Base-by-base conservation (phyloP, 768 basidiomycete species). In the Kwoniella pini region DNA sequence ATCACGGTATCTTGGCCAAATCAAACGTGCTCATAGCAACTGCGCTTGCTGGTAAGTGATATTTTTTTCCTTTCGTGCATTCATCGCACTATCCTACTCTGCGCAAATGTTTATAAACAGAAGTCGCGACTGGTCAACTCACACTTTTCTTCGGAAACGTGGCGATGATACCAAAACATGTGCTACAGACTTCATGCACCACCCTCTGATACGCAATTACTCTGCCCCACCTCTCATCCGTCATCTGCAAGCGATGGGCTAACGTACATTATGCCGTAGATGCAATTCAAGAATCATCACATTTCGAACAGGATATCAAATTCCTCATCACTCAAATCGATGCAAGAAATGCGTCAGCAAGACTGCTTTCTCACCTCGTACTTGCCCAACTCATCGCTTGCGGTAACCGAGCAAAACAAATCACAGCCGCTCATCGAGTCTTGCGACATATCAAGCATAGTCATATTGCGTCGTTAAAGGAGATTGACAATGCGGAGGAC, bases 321-420 rank as follows among this genome's bases (percentile, higher is more conserved):
- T 79, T 79, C 53, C 72, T 93, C 13, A 69, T 90, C 3, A 65
- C 67, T 17, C 86, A 84, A 63, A 63, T 90, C 11, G 79, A 81
- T 1, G 82, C 84, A 46, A 51, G 79, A 0, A 81, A 84, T 62
- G 70, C 84, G 0, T 82, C 88, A 63, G 80, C 83, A 28, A 82
- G 85, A 17, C 77, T 84, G 2, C 76, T 92, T 45, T 83, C 84
- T 0, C 85, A 85, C 69, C 79, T 92, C 10, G 79, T 89, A 53
- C 77, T 84, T n/a, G 82, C 85, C n/a, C 82, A 84, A 0, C 74
- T 93, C 54, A 74, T 92, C 30, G 75, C 76, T 30, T 82, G 82
- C 24, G 65, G 86, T 0, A 82, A 85, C 4, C 86, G 86, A 13
- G 83, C 84, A 39, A 83, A 83, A 51, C 86, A 86, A 64, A 73